Evolutionary conservation across 495 filamentous ascomycete species (phyloP), one percentile per base, ranked within the genome.

Genomic region (Chaetomidium leptoderma): DNA sequence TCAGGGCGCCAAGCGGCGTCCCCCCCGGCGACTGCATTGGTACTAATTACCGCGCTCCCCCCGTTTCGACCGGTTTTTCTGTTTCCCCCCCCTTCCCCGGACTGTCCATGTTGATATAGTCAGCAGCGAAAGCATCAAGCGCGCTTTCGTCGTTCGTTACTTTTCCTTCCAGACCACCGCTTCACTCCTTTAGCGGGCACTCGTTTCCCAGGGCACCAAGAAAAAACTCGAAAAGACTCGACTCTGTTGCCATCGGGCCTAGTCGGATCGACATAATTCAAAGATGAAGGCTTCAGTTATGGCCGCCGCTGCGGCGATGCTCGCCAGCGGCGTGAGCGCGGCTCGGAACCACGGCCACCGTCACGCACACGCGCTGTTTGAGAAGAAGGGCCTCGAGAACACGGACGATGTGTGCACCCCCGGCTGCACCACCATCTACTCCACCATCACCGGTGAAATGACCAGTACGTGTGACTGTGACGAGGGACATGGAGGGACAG

Each of bases 171-270:
- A 66, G 75, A 85, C 81, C 71, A 91, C 90, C 88, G 90, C 90
- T 92, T 92, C 90, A 92, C 87, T 95, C 90, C 67, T 95, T 95
- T 79, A 92, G 90, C 90, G 89, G 90, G 87, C 88, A 86, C 78
- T 92, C 89, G 75, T 90, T 91, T 61, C 40, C 47, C 43, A 36
- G 17, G 52, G 65, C 70, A 59, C 60, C 63, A 46, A 56, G 33
- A 58, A 65, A 61, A 53, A 57, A 7, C 0, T 1, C 9, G 53
- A 63, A 55, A 44, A 45, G n/a, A 40, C 40, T 46, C 33, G 55
- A 37, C 46, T 33, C 60, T 58, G 26, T 33, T 47, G 50, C 33
- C 24, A 19, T 14, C 17, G 29, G 37, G 37, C 19, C 35, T 14
- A 23, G 21, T 44, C 40, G 40, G 57, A 51, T 8, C 46, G 4